Conservation (phyloP, 2,329 filamentous ascomycete genomes). For the Neoscytalidium dimidiatum region DNA sequence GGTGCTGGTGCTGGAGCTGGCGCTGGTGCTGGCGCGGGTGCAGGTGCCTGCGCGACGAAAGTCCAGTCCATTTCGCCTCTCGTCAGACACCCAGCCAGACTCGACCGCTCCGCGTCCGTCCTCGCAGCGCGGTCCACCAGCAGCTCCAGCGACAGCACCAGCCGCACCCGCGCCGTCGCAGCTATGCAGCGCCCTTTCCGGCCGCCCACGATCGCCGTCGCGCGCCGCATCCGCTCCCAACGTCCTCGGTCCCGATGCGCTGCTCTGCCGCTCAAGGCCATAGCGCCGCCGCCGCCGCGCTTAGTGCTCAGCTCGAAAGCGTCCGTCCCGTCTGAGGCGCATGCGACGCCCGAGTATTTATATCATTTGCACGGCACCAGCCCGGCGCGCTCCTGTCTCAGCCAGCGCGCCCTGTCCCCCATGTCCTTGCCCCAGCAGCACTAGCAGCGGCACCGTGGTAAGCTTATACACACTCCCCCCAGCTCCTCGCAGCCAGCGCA, state of each 20-base stretch:
- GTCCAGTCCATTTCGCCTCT: not conserved
- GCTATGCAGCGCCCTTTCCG: not conserved
- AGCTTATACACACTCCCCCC: conserved; percentile 18
- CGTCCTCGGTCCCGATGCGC: conserved; percentile 5
- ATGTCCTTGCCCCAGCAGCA: not conserved
- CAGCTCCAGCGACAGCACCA: not conserved
- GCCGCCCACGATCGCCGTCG: not conserved
- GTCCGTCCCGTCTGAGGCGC: conserved; percentile 10
- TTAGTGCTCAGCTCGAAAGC: conserved; percentile 16
- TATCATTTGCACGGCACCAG: conserved; percentile 10
- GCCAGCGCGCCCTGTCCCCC: conserved; percentile 8
- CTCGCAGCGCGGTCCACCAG: not conserved
- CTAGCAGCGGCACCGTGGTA: conserved; percentile 11
- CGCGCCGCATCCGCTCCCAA: conserved; percentile 2
- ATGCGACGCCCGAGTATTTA: conserved; percentile 18
- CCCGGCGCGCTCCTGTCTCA: conserved; percentile 9
- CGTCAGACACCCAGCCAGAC: not conserved
- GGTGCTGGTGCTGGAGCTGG: too few relatives aligned
- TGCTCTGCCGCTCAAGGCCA: conserved; percentile 12
- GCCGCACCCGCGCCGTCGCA: not conserved
- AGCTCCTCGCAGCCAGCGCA: not conserved
- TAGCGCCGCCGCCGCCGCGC: conserved; percentile 9
- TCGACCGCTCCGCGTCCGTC: not conserved
- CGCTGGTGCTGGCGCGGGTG: too few relatives aligned
- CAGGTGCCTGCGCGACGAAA: not conserved